Percentiles rank a stretch among this genome's conserved stretches.
Conservation (phyloP, 495 filamentous ascomycete genomes). For the Darksidea phi region DNA sequence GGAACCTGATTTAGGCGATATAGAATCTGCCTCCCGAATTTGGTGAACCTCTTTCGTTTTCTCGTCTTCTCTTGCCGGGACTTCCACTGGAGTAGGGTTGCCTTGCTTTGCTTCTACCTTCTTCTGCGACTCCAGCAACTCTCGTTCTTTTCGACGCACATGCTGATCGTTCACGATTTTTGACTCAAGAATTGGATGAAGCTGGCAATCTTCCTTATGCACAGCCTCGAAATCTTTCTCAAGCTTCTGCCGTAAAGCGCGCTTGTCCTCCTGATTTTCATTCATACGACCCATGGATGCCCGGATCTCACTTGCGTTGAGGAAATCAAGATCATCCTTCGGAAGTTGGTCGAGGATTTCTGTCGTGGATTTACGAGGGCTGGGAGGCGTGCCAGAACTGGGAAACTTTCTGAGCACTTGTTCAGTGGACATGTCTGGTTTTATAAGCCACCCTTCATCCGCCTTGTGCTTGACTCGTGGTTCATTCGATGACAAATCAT, state of each 20-base stretch:
- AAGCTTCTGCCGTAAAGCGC: constrained; percentile 5
- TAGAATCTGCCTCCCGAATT: not conserved
- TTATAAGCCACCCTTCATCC: not conserved
- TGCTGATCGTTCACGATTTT: constrained; percentile 22
- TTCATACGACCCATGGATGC: constrained; percentile 24
- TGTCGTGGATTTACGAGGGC: constrained; percentile 5
- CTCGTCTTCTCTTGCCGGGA: no score
- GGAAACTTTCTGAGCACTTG: no score
- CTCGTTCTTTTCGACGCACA: constrained; percentile 10
- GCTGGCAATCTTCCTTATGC: constrained; percentile 5
- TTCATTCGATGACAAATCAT: not conserved
- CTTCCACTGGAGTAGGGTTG: no score
- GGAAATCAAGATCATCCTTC: constrained; percentile 28
- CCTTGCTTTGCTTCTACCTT: not conserved
- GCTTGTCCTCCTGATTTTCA: constrained; percentile 3
- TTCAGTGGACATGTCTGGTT: not conserved
- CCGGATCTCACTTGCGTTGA: constrained; percentile 24
- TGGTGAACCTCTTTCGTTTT: no score
- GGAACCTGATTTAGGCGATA: not conserved
- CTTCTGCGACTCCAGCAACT: constrained; percentile 1
- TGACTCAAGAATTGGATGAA: constrained; percentile 9
- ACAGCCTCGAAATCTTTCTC: constrained; percentile 19
- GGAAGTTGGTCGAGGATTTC: constrained; percentile 18
- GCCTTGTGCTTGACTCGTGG: not conserved
- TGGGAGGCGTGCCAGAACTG: constrained; percentile 4